Conservation (phyloP, 2,329 filamentous ascomycete genomes). For the Beauveria brongniartii region DNA sequence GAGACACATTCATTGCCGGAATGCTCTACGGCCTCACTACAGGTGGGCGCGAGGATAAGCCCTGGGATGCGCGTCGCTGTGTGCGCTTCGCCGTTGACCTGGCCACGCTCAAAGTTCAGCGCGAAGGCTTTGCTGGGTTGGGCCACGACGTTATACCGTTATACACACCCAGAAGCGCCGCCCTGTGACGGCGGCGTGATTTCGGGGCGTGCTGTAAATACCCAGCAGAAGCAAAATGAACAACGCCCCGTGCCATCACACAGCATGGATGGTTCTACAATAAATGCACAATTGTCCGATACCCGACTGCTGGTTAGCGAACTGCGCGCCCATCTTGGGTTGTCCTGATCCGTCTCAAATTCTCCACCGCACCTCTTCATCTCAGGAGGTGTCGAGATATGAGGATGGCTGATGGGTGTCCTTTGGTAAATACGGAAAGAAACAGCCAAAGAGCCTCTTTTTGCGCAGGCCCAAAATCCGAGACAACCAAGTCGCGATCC, state of each 20-base stretch:
- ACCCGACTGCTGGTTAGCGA: neutral
- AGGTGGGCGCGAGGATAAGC: slow-evolving; percentile 20
- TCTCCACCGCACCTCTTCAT: neutral
- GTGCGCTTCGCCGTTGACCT: slow-evolving; percentile 56
- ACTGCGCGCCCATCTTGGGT: neutral
- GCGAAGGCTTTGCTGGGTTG: slow-evolving; percentile 55
- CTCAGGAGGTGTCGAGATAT: no score
- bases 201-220: no score
- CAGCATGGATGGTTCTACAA: neutral
- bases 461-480: neutral
- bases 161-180: neutral
- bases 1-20: slow-evolving; percentile 68
- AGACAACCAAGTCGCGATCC: slow-evolving; percentile 2
- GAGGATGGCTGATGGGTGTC: no score
- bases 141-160: slow-evolving; percentile 22
- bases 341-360: neutral
- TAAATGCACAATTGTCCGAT: neutral
- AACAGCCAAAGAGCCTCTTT: neutral
- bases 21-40: slow-evolving; percentile 52
- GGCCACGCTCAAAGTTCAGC: slow-evolving; percentile 59
- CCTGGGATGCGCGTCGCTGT: slow-evolving; percentile 40
- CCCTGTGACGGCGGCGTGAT: neutral
- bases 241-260: neutral
- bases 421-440: neutral
- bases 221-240: neutral